A percentile compares a stretch with the other conserved stretches of the same genome.
Conservation (phyloP, 2,329 filamentous ascomycete species). For the Phialophora verrucosa region DNA sequence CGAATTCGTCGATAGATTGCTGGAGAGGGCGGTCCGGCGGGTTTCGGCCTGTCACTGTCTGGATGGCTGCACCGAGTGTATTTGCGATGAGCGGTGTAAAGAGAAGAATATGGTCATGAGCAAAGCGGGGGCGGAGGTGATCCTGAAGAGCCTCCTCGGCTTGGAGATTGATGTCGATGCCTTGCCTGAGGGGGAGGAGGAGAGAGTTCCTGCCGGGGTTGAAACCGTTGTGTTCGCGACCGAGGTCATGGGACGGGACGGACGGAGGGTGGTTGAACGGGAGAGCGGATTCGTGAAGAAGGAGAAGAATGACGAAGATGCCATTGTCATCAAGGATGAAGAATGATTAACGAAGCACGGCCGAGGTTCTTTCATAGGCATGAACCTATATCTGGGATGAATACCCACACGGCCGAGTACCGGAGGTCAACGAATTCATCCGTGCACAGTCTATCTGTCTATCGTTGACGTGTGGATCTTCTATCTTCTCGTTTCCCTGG, state of each 20-base stretch:
- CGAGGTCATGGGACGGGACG: conserved; percentile 59
- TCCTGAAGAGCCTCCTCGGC: conserved; percentile 76
- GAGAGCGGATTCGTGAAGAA: conserved; percentile 33
- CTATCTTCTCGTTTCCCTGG: not conserved
- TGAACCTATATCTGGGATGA: not conserved
- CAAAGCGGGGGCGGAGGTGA: conserved; percentile 82
- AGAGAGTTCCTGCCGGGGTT: conserved; percentile 69
- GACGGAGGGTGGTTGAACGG: conserved; percentile 41
- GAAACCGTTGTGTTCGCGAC: conserved; percentile 81
- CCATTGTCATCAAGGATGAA: conserved; percentile 41
- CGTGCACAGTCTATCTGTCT: not conserved
- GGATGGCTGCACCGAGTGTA: conserved; percentile 87
- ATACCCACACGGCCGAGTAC: not conserved
- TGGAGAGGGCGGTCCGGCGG: conserved; percentile 75
- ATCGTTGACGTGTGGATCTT: not conserved
- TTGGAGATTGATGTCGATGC: conserved; percentile 79
- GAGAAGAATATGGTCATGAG: conserved; percentile 91
- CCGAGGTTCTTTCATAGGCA: not conserved
- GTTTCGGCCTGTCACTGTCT: conserved; percentile 77
- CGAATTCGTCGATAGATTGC: conserved; percentile 81
- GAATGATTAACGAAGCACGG: conserved; percentile 27
- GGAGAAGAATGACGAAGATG: conserved; percentile 38
- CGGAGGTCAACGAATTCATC: not conserved
- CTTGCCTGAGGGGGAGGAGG: conserved; percentile 83
- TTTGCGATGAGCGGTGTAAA: conserved; percentile 81